A percentile compares a stretch with the other conserved stretches of the same genome.
These are phyloP conservation scores for Gonapodya sp. DNA, from an alignment of 192 early-diverging fungal species.

Conservation along the genomic window DNA sequence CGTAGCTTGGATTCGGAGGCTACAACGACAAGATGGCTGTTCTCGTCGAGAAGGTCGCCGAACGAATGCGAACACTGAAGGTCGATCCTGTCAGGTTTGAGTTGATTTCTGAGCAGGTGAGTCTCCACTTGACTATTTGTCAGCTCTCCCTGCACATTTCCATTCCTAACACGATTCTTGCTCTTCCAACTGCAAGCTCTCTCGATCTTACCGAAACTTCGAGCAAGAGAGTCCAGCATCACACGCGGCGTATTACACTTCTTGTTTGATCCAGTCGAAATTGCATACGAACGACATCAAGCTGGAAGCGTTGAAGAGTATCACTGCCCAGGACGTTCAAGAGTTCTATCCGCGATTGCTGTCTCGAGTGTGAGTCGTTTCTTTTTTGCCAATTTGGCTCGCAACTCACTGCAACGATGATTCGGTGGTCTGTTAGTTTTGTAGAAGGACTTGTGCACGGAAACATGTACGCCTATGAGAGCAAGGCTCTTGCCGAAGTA, in stretches of 20 bases:
- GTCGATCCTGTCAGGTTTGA: conserved; percentile 66
- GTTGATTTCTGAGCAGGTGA: conserved; percentile 60
- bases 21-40: conserved; percentile 80
- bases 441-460: conserved; percentile 82
- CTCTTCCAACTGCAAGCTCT: conserved; percentile 24
- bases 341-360: conserved; percentile 60
- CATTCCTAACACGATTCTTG: background rate
- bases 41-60: conserved; percentile 59
- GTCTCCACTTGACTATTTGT: background rate
- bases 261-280: conserved; percentile 63
- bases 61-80: conserved; percentile 51
- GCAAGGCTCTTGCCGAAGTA: conserved; percentile 46
- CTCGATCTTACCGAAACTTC: conserved; percentile 68
- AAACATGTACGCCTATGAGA: conserved; percentile 64
- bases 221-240: conserved; percentile 65
- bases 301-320: conserved; percentile 52
- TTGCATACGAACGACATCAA: conserved; percentile 76
- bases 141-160: background rate
- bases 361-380: conserved; percentile 22
- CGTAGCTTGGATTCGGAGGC: conserved; percentile 56
- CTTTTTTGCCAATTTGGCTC: background rate
- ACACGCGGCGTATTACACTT: conserved; percentile 67
- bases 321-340: conserved; percentile 65
- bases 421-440: conserved; percentile 31
- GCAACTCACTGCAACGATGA: background rate